A percentile compares a stretch with the other conserved stretches of the same genome.
Evolutionary conservation across 1,284 basidiomycete species (phyloP).

Genomic region (Cutaneotrichosporon sp.): DNA sequence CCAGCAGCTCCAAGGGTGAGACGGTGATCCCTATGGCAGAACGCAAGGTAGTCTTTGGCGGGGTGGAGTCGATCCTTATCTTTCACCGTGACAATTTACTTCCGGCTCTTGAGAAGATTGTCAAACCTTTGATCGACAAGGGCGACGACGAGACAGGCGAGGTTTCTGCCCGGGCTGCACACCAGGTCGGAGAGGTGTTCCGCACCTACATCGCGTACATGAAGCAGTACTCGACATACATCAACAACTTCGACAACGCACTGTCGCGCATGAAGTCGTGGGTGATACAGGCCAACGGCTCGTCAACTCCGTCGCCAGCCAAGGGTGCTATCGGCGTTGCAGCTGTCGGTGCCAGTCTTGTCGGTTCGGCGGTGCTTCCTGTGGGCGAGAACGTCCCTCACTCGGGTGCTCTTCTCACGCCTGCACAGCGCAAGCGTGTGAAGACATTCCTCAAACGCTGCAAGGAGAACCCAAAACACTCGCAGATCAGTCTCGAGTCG

Average conservation of each 20-base stretch:
- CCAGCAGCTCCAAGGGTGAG: slow-evolving; percentile 63
- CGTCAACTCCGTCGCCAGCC: background rate
- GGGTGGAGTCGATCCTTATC: slow-evolving; percentile 80
- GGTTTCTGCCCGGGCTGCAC: slow-evolving; percentile 69
- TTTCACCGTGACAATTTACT: slow-evolving; percentile 91
- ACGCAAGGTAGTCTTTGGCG: slow-evolving; percentile 87
- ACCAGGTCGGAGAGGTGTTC: slow-evolving; percentile 82
- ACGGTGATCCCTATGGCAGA: slow-evolving; percentile 62
- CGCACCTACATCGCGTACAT: slow-evolving; percentile 89
- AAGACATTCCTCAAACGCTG: slow-evolving; percentile 68
- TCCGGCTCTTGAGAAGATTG: slow-evolving; percentile 74
- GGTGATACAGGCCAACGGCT: slow-evolving; percentile 49
- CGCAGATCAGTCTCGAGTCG: slow-evolving; percentile 92
- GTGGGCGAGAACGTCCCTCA: slow-evolving; percentile 37
- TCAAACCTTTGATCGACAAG: slow-evolving; percentile 60
- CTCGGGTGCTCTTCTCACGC: slow-evolving; percentile 51
- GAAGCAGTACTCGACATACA: slow-evolving; percentile 95
- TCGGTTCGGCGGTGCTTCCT: slow-evolving; percentile 58
- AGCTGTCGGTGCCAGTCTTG: slow-evolving; percentile 21
- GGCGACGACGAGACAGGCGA: slow-evolving; percentile 65
- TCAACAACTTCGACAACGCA: slow-evolving; percentile 92
- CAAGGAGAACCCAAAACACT: slow-evolving; percentile 68
- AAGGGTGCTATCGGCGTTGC: slow-evolving; percentile 19
- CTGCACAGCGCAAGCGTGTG: slow-evolving; percentile 78
- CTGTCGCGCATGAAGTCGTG: slow-evolving; percentile 79